phyloP scores from a whole-genome alignment of 2,329 filamentous ascomycete species.

The Calonectria multiphialidica region DNA sequence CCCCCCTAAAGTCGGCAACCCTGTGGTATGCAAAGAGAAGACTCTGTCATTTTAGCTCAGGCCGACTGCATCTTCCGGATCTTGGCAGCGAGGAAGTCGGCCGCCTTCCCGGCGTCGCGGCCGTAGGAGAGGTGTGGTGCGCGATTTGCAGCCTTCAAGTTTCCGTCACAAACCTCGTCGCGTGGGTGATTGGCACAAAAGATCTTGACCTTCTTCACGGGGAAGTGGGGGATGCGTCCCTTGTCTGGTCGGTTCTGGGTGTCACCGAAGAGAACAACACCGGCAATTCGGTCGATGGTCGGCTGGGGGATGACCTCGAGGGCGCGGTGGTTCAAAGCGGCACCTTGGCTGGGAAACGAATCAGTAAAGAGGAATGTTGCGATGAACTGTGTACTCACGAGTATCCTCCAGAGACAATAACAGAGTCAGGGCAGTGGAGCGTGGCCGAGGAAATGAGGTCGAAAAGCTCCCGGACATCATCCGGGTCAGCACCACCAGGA shows the following conservation, averaged over 20 bases:
- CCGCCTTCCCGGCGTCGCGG: background rate
- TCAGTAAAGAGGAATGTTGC: background rate
- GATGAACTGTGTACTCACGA: background rate
- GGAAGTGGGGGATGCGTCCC: background rate
- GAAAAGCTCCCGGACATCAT: background rate
- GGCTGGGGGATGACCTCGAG: background rate
- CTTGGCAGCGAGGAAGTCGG: background rate
- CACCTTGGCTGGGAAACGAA: background rate
- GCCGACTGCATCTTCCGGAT: background rate
- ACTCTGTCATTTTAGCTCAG: too few relatives aligned
- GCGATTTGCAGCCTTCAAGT: background rate
- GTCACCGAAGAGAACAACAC: constrained; percentile 4
- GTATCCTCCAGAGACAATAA: constrained; percentile 6
- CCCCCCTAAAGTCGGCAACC: too few relatives aligned
- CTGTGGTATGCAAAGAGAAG: too few relatives aligned
- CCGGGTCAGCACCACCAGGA: background rate
- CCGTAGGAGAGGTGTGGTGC: constrained; percentile 1
- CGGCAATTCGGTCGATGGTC: background rate
- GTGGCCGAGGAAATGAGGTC: background rate
- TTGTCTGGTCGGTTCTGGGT: background rate
- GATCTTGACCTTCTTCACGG: background rate
- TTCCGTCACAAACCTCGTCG: constrained; percentile 7
- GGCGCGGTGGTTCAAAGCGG: constrained; percentile 1
- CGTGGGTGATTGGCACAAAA: background rate
- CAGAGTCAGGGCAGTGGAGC: background rate